These are phyloP conservation scores for Magnolia sinica DNA, from an alignment of 164 flowering plant species.

Conservation along the genomic window DNA sequence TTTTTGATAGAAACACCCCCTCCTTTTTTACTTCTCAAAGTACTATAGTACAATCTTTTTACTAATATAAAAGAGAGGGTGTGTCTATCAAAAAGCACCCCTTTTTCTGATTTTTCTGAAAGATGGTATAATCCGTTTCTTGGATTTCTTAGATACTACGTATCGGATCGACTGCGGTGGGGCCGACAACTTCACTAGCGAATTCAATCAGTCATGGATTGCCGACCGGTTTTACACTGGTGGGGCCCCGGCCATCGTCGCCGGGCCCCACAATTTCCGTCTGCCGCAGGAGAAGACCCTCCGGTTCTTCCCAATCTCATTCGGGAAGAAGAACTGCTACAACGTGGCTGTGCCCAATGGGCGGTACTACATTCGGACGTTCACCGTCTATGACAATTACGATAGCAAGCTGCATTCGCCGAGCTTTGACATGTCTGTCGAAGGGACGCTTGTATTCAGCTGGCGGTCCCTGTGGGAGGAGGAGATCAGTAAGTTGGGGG, in stretches of 20 bases:
- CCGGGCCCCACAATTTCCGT: constrained; percentile 71
- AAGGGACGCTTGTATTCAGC: constrained; percentile 82
- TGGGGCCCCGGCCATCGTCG: constrained; percentile 59
- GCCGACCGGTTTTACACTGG: constrained; percentile 76
- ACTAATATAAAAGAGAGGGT: neutral
- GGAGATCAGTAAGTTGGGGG: constrained; percentile 50
- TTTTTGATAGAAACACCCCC: neutral
- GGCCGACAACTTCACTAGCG: constrained; percentile 46
- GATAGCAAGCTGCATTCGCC: constrained; percentile 84
- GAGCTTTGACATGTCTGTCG: constrained; percentile 75
- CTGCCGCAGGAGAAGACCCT: constrained; percentile 66
- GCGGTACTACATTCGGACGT: constrained; percentile 73
- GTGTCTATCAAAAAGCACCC: neutral
- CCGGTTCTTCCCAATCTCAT: constrained; percentile 78
- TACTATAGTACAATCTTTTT: neutral
- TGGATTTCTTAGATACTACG: constrained; percentile 26
- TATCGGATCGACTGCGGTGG: constrained; percentile 85
- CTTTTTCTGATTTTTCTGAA: neutral
- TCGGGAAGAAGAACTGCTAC: constrained; percentile 96
- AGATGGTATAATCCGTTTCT: neutral
- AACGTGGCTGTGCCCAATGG: constrained; percentile 51
- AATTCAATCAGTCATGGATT: constrained; percentile 64
- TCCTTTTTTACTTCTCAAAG: too few relatives aligned
- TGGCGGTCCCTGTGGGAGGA: constrained; percentile 92
- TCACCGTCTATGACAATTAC: constrained; percentile 90